Evolutionary conservation across 768 basidiomycete genomes (phyloP), one percentile per base, ranked within the genome.

Genomic region (Daedaleopsis nitida): DNA sequence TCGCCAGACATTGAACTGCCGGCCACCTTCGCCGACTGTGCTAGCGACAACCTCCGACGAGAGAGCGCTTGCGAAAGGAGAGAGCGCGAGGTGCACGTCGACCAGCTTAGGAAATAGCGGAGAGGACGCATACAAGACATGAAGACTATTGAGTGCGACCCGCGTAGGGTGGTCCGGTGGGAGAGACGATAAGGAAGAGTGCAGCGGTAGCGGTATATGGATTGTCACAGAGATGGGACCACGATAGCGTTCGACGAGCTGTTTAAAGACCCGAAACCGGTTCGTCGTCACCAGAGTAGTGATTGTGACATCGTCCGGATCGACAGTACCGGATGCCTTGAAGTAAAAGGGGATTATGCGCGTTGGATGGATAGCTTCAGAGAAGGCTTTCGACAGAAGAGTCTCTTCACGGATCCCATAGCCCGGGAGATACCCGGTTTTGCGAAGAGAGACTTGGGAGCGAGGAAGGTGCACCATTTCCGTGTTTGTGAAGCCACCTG

Each of bases 1-100:
- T 37, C 94, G 82, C 91, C 92, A 95, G 23, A 90, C 86, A 73
- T 96, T 96, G 79, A 96, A 88, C 71, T 94, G 91, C 6, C 92
- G 84, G 62, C 88, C 87, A 51, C 70, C 69, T 57, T 73, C 72
- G 38, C 67, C 65, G 27, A 64, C 64, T 39, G 19, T 63, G 54
- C 60, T 60, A 1, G 48, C n/a, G 49, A 38, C 43, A n/a, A 16
- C 44, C 23, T 53, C 55, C 3, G 38, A 32, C 21, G 63, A 63
- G 11, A 59, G 61, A 1, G 61, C 57, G 38, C 51, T 60, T n/a
- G 50, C 47, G 64, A 89, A 90, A 3, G 84, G 81, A 67, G 93
- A 91, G 64, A 94, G 78, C 34, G 95, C 88, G 53, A 96, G 85
- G 69, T 96, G 94, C 13, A 95, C 85, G 70, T 95, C 94, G 52